Percentiles rank a stretch among this genome's conserved stretches.
Evolutionary conservation across 805 yeast species (phyloP).

Genomic region (Hanseniaspora pseudoguilliermondii): DNA sequence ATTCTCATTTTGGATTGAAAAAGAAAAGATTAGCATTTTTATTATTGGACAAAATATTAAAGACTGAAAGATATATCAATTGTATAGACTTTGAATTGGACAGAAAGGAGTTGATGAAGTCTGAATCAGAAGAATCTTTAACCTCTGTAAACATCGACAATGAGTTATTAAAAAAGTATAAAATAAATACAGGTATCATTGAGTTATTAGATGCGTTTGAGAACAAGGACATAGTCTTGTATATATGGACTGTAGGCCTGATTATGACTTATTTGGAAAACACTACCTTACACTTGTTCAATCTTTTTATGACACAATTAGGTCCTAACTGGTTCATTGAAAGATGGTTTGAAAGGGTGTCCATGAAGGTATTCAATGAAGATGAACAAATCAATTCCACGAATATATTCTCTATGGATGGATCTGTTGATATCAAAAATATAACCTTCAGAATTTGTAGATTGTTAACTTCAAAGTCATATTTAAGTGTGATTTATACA

Average conservation of each 20-base stretch:
- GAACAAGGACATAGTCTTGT: not conserved
- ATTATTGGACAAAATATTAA: not conserved
- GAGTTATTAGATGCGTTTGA: not conserved
- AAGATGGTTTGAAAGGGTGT: not conserved
- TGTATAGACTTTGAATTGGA: slow-evolving; percentile 6
- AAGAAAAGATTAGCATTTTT: not conserved
- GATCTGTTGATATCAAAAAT: not conserved
- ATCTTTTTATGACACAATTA: not conserved
- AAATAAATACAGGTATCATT: not conserved
- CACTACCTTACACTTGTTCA: not conserved
- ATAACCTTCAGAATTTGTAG: not conserved
- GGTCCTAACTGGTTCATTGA: slow-evolving; percentile 6
- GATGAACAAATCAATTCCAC: not conserved
- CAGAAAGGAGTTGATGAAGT: slow-evolving; percentile 1
- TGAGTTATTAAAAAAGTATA: not conserved
- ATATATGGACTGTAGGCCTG: slow-evolving; percentile 1
- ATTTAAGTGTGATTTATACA: slow-evolving; percentile 19
- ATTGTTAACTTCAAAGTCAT: not conserved
- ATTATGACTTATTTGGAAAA: not conserved
- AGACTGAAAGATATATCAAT: not conserved
- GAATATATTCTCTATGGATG: not conserved
- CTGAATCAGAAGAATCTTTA: not conserved
- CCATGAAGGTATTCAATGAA: not conserved
- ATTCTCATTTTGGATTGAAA: not conserved
- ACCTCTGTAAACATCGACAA: not conserved